Percentiles rank a stretch among this genome's conserved stretches.
These are phyloP conservation scores for Hanseniaspora lachancei DNA, from an alignment of 805 yeast genomes.

Conservation along the genomic window DNA sequence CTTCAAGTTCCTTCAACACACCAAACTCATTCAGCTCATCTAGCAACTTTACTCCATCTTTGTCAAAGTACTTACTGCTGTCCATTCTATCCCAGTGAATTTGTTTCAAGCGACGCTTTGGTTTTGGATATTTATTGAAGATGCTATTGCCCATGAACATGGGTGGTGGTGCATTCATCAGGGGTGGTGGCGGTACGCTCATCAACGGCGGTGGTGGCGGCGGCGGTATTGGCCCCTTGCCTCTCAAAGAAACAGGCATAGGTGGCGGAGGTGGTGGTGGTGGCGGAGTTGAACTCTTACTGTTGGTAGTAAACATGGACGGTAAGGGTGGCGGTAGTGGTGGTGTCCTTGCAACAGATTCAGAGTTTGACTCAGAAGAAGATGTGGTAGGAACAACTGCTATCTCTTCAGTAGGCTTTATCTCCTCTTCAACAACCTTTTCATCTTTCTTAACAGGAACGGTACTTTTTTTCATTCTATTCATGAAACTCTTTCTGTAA, in stretches of 20 bases:
- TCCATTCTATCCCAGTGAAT: conserved; percentile 95
- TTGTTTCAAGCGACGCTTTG: conserved; percentile 72
- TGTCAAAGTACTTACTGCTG: conserved; percentile 75
- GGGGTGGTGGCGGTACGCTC: conserved; percentile 24
- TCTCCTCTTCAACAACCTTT: neutral
- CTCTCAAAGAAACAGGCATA: conserved; percentile 16
- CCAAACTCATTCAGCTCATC: conserved; percentile 63
- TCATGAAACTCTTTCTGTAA: conserved; percentile 22
- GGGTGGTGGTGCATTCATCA: conserved; percentile 14
- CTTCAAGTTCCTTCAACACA: conserved; percentile 69
- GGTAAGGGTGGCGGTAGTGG: conserved; percentile 30
- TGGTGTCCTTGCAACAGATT: conserved; percentile 20
- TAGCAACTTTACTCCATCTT: conserved; percentile 40
- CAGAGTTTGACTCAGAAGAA: conserved; percentile 16
- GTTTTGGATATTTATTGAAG: conserved; percentile 47
- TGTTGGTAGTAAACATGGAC: conserved; percentile 14
- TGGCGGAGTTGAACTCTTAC: conserved; percentile 3
- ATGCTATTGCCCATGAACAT: conserved; percentile 14
- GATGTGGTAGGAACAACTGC: conserved; percentile 6
- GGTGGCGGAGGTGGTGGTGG: conserved; percentile 25
- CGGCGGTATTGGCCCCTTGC: conserved; percentile 21
- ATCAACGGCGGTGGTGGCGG: conserved; percentile 29
- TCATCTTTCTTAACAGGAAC: conserved; percentile 12
- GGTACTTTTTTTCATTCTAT: conserved; percentile 22
- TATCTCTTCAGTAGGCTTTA: neutral